Percentiles rank a stretch among this genome's conserved stretches.
Evolutionary conservation across 345 rosid genomes (phyloP).

Genomic region (Brassica nigra): DNA sequence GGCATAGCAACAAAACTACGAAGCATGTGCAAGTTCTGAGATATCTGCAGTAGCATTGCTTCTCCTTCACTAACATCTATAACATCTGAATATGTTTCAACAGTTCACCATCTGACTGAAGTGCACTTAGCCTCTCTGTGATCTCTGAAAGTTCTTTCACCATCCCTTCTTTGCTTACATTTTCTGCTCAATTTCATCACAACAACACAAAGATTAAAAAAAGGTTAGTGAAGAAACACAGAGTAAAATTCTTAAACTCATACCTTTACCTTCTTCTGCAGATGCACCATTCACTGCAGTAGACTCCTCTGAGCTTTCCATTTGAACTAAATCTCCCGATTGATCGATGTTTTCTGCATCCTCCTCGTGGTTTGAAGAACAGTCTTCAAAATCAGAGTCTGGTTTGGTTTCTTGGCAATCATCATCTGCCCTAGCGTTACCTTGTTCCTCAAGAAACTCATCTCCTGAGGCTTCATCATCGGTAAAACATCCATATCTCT

Average conservation of each 20-base stretch:
- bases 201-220: neutral
- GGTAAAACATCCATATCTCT: slow-evolving; percentile 50
- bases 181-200: neutral
- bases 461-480: slow-evolving; percentile 34
- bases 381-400: slow-evolving; percentile 23
- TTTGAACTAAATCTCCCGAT: slow-evolving; percentile 6
- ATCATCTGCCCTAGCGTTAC: slow-evolving; percentile 24
- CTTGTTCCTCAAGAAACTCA: slow-evolving; percentile 13
- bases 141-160: slow-evolving; percentile 43
- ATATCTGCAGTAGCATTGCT: slow-evolving; percentile 46
- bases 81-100: slow-evolving; percentile 35
- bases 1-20: slow-evolving; percentile 45
- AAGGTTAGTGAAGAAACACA: neutral
- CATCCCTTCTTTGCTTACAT: slow-evolving; percentile 19
- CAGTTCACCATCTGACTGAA: slow-evolving; percentile 47
- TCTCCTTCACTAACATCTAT: slow-evolving; percentile 42
- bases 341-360: slow-evolving; percentile 20
- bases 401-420: slow-evolving; percentile 32
- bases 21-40: slow-evolving; percentile 50
- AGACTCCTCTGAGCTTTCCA: neutral
- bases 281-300: neutral
- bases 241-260: neutral
- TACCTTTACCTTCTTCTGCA: neutral
- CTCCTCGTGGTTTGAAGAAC: slow-evolving; percentile 27
- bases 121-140: slow-evolving; percentile 45